Conservation (phyloP, 2,329 filamentous ascomycete genomes). For the Trichoderma atroviride region DNA sequence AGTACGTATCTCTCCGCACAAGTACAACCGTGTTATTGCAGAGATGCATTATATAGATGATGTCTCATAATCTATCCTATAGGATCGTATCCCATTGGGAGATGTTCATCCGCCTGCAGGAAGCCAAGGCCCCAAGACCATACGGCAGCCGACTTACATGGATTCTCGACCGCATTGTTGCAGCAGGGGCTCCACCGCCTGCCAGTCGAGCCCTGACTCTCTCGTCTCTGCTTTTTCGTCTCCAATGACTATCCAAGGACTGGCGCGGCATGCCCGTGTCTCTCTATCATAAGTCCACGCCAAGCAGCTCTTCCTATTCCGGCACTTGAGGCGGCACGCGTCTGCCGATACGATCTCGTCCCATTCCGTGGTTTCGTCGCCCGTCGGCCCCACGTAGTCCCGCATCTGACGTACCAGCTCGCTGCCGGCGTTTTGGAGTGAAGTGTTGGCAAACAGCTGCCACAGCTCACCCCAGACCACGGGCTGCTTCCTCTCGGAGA, state of each 20-base stretch:
- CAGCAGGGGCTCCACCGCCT: slow-evolving; percentile 35
- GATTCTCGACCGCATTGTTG: slow-evolving; percentile 30
- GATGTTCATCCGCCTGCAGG: slow-evolving; percentile 12
- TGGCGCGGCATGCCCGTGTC: slow-evolving; percentile 46
- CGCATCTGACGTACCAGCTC: slow-evolving; percentile 43
- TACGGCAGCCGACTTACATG: not conserved
- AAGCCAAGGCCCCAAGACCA: not conserved
- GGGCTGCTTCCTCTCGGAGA: slow-evolving; percentile 44
- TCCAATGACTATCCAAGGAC: slow-evolving; percentile 55
- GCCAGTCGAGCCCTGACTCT: slow-evolving; percentile 41
- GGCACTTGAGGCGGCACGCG: slow-evolving; percentile 49
- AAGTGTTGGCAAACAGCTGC: slow-evolving; percentile 49
- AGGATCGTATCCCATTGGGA: slow-evolving; percentile 7
- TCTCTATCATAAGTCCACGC: slow-evolving; percentile 55
- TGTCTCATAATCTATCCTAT: slow-evolving; percentile 7
- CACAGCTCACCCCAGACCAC: slow-evolving; percentile 56
- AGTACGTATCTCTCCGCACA: not conserved
- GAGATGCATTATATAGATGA: slow-evolving; percentile 5
- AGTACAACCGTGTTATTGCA: slow-evolving; percentile 6
- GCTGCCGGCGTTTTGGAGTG: slow-evolving; percentile 43
- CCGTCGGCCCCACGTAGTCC: slow-evolving; percentile 56
- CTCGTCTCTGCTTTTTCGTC: slow-evolving; percentile 33
- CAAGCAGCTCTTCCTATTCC: slow-evolving; percentile 46
- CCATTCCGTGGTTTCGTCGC: slow-evolving; percentile 47
- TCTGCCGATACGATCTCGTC: slow-evolving; percentile 44